A percentile compares a stretch with the other conserved stretches of the same genome.
phyloP scores from a whole-genome alignment of 352 stramenopile genomes.

The Saprolegnia diclina region DNA sequence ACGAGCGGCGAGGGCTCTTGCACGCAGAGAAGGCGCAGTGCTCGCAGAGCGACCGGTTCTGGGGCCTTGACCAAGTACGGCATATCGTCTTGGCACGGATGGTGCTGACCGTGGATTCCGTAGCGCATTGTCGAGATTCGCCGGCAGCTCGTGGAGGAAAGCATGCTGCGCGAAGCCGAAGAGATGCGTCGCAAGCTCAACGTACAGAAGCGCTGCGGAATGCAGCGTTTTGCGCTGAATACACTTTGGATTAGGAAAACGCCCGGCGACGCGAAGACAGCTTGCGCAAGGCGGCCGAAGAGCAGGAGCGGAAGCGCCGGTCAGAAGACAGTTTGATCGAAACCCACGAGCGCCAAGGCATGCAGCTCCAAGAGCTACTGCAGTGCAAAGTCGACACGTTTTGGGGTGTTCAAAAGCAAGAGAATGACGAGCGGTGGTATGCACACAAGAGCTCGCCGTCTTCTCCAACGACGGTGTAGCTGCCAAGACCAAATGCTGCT shows the following conservation, averaged over 20 bases:
- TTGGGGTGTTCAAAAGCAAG: slow-evolving; percentile 28
- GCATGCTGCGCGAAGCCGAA: slow-evolving; percentile 18
- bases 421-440: slow-evolving; percentile 24
- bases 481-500: slow-evolving; percentile 16
- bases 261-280: slow-evolving; percentile 14
- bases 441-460: neutral
- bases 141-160: slow-evolving; percentile 13
- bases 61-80: slow-evolving; percentile 25
- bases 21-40: neutral
- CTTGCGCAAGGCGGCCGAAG: slow-evolving; percentile 13
- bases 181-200: slow-evolving; percentile 15
- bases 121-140: slow-evolving; percentile 14
- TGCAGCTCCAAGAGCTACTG: slow-evolving; percentile 25
- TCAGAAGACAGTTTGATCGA: slow-evolving; percentile 21
- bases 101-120: neutral
- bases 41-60: slow-evolving; percentile 12
- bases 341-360: slow-evolving; percentile 15
- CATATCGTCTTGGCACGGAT: neutral
- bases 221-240: no score
- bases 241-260: slow-evolving; percentile 9
- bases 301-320: slow-evolving; percentile 21
- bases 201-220: no score
- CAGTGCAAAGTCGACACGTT: slow-evolving; percentile 27
- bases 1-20: slow-evolving; percentile 14
- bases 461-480: slow-evolving; percentile 1